Conservation (phyloP, 1,284 basidiomycete genomes). For the Xerocomus amazonicus region DNA sequence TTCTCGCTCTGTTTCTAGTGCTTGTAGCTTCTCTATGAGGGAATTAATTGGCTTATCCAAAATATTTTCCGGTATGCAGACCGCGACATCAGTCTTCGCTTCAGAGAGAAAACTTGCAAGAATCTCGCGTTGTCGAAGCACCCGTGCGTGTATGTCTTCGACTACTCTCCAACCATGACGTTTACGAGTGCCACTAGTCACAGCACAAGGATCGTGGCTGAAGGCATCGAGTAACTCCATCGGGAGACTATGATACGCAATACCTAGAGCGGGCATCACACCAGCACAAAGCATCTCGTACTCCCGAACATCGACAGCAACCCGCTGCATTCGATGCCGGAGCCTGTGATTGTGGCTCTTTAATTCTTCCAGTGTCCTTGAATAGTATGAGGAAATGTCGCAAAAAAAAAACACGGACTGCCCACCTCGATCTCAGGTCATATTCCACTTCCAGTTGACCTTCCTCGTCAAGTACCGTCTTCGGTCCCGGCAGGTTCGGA, state of each 20-base stretch:
- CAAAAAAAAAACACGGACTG: conserved; percentile 11
- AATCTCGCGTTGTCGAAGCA: conserved; percentile 54
- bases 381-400: conserved; percentile 5
- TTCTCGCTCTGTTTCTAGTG: conserved; percentile 44
- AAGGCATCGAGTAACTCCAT: conserved; percentile 66
- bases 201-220: conserved; percentile 69
- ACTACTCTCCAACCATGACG: conserved; percentile 62
- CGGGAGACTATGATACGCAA: conserved; percentile 49
- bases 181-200: conserved; percentile 56
- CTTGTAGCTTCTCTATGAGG: conserved; percentile 39
- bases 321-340: conserved; percentile 60
- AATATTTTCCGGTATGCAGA: conserved; percentile 38
- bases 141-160: conserved; percentile 64
- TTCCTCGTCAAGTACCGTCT: conserved; percentile 44
- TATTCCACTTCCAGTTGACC: conserved; percentile 51
- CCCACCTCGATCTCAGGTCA: conserved; percentile 56
- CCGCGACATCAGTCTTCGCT: conserved; percentile 15
- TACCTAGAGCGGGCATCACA: conserved; percentile 46
- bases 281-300: conserved; percentile 56
- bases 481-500: conserved; percentile 30
- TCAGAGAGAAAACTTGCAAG: conserved; percentile 48
- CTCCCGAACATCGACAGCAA: conserved; percentile 58
- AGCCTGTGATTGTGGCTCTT: conserved; percentile 59
- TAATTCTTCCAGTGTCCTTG: conserved; percentile 56
- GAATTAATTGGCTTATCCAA: conserved; percentile 52